Conservation (phyloP, 306 rosid genomes). For the Urtica urens region DNA sequence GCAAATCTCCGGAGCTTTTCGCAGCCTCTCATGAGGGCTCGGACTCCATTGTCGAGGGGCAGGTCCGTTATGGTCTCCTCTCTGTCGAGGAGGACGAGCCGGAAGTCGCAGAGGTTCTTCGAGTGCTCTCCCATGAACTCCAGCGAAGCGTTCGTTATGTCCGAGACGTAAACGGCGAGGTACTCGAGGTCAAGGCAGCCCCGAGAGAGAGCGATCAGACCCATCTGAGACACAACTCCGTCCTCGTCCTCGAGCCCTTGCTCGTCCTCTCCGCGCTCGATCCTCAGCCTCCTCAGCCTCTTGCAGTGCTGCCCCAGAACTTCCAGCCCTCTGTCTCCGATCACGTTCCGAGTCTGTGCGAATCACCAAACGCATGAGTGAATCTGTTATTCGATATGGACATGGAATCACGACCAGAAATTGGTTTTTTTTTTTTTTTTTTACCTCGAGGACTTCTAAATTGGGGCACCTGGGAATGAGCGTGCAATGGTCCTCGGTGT, state of each 20-base stretch:
- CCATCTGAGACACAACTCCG: constrained; percentile 89
- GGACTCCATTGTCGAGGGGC: constrained; percentile 93
- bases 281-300: constrained; percentile 71
- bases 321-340: constrained; percentile 94
- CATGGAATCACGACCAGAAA: not conserved
- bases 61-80: constrained; percentile 62
- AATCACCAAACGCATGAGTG: no score
- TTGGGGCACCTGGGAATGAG: constrained; percentile 82
- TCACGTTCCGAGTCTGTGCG: constrained; percentile 94
- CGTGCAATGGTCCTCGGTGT: constrained; percentile 79
- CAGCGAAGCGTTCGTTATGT: constrained; percentile 62
- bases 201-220: constrained; percentile 73
- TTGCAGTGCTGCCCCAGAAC: constrained; percentile 66
- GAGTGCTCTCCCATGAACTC: constrained; percentile 62
- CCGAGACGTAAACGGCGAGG: constrained; percentile 82
- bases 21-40: constrained; percentile 72
- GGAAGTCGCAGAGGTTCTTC: constrained; percentile 76
- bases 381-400: no score
- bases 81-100: constrained; percentile 78
- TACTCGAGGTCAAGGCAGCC: constrained; percentile 87
- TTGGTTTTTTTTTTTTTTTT: constrained; percentile 4
- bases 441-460: constrained; percentile 80
- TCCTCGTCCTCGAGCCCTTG: constrained; percentile 83
- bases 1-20: constrained; percentile 79
- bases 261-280: constrained; percentile 89